Base-by-base conservation (phyloP, 148 eudicot genomes). In the Arbutus unedo region DNA sequence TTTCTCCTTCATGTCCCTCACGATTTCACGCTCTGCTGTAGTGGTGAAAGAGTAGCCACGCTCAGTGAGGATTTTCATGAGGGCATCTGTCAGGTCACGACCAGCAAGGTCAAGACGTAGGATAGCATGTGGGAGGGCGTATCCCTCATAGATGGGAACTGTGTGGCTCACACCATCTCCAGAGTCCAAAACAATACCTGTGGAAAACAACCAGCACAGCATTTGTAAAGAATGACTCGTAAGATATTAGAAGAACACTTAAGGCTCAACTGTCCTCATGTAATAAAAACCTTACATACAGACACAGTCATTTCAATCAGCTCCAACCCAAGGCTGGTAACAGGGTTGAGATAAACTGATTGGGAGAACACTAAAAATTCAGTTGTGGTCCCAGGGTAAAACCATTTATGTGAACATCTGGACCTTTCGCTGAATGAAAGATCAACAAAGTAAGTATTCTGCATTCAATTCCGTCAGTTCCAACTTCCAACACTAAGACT, bases 1-100 rank as follows among this genome's bases (percentile, higher is more conserved):
- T 82, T 90, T 90, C 84, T 90, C 92, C 78, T 90, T 90, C 83
- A 88, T 86, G 51, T 91, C 93, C 60, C 92, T 91, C 81, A 91
- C 92, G 18, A 91, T 91, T 89, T 91, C 93, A 80, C 90, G 87
- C 85, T 91, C 91, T 4, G 92, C 92, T 76, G 85, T 78, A 47
- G 92, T 88, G 62, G 92, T 90, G 62, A 90, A 62, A 62, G 67
- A 62, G 67, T 62, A 62, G 38, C 67, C 67, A 62, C 67, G 67
- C 67, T 21, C 67, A 62, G 67, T 62, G 11, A 62, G 67, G 13
- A 62, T 62, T 21, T 62, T 62, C 67, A 87, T 89, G 62, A 91
- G 89, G 81, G 87, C 81, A 62, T 89, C 90, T 18, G 93, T 91
- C 41, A 91, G 91, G 71, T 90, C 93, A 74, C 91, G 93, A 3